phyloP scores from a whole-genome alignment of 805 yeast genomes.

The Scheffersomyces amazonensis region DNA sequence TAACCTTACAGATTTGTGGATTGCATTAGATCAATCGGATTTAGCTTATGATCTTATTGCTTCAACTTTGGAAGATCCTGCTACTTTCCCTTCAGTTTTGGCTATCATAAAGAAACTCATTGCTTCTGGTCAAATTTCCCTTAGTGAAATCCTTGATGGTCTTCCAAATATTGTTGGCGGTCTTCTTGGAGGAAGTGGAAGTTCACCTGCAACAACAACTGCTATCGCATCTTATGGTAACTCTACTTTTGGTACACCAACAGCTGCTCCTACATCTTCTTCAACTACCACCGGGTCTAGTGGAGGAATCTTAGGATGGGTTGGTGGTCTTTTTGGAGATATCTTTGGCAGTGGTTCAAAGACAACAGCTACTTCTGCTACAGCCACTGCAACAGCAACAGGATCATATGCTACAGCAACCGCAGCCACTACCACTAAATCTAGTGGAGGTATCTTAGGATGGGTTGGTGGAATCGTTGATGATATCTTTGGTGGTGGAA shows the following conservation, averaged over 20 bases:
- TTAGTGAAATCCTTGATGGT: slow-evolving; percentile 5
- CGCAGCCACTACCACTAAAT: slow-evolving; percentile 1
- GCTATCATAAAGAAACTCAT: slow-evolving; percentile 16
- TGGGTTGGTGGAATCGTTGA: background rate
- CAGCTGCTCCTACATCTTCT: background rate
- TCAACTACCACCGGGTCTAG: too few relatives aligned
- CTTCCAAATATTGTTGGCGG: background rate
- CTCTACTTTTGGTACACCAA: background rate
- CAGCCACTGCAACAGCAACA: slow-evolving; percentile 1
- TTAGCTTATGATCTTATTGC: slow-evolving; percentile 25
- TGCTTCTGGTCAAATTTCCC: slow-evolving; percentile 13
- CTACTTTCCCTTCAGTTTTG: slow-evolving; percentile 21
- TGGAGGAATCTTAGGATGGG: too few relatives aligned
- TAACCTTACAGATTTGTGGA: slow-evolving; percentile 23
- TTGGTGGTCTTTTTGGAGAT: background rate
- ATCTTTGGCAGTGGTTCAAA: background rate
- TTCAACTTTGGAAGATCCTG: slow-evolving; percentile 16
- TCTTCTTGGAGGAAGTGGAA: background rate
- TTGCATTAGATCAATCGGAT: slow-evolving; percentile 27
- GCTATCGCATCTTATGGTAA: background rate
- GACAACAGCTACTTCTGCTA: background rate
- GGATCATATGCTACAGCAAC: slow-evolving; percentile 1
- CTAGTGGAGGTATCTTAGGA: background rate
- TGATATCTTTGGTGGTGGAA: background rate
- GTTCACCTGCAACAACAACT: background rate